Evolutionary conservation across 352 stramenopile species (phyloP), one percentile per base, ranked within the genome.

Genomic region (Phytophthora kernoviae): DNA sequence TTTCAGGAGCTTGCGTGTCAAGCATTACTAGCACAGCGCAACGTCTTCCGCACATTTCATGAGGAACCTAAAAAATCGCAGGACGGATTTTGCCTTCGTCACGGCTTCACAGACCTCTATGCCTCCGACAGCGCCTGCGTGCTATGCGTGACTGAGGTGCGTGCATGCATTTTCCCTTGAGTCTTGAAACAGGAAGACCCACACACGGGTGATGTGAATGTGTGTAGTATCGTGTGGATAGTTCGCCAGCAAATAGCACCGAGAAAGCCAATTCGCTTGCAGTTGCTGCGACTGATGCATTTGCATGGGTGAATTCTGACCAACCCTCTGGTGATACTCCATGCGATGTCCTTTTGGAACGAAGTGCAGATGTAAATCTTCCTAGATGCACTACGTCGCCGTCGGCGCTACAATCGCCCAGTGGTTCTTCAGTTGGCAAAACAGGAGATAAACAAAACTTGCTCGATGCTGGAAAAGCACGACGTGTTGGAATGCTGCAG

Each of bases 61-160:
- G 69, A 83, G 7, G 79, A 91, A 45, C 77, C 79, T 4, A 77
- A 55, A 30, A 55, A 57, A 17, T 37, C 34, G 1, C 39, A 43
- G 1, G 54, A 54, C 26, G 69, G 58, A 0, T 90, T 90, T 65
- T 92, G 83, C 43, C 26, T 92, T 2, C 78, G 83, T 0, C 83
- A 92, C 36, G 79, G 79, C 0, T 62, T 61, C 8, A 54, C 62
- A 0, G 68, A 79, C 15, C 22, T 73, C 2, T 89, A 73, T 42
- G 61, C 58, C 4, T 58, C 77, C 4, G 82, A 92, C 43, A 62
- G 58, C 6, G 63, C 83, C 43, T 92, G 83, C 36, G 54, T 78
- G 1, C 43, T 72, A 9, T 92, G 82, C 26, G 57, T 73, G 4
- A 36, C 41, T 4, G 73, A 92, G 77, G 80, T 90, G 39, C 6